Conservation (phyloP, 2,329 filamentous ascomycete species). For the Nemania abortiva region DNA sequence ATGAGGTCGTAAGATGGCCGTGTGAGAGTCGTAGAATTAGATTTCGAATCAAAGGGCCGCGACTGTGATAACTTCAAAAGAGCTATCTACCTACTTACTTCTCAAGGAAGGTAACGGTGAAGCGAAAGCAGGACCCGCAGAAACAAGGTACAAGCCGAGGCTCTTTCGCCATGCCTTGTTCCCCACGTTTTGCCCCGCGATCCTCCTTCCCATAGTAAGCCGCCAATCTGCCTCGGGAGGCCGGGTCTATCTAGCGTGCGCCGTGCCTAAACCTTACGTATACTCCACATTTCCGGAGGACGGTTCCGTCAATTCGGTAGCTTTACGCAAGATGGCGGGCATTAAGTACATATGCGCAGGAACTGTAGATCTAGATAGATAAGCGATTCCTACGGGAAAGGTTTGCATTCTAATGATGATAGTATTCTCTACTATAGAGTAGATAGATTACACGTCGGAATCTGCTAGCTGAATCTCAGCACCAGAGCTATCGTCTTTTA, state of each 20-base stretch:
- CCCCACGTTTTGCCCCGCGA: constrained; percentile 26
- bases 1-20: neutral
- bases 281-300: neutral
- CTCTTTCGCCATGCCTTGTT: neutral
- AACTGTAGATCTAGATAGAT: neutral
- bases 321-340: neutral
- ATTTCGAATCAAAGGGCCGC: neutral
- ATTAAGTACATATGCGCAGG: constrained; percentile 1
- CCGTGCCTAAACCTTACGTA: neutral
- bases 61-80: neutral
- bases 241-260: neutral
- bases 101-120: constrained; percentile 1
- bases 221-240: constrained; percentile 7
- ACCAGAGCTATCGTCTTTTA: too few species aligned
- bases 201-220: neutral
- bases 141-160: constrained; percentile 22
- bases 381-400: neutral
- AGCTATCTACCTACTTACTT: neutral
- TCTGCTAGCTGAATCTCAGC: too few species aligned
- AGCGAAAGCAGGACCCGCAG: constrained; percentile 15
- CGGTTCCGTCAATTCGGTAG: constrained; percentile 15
- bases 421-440: neutral
- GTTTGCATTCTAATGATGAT: neutral
- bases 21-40: neutral
- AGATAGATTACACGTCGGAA: too few species aligned